phyloP scores from a whole-genome alignment of 2,329 filamentous ascomycete species.

The Fusarium virguliforme region DNA sequence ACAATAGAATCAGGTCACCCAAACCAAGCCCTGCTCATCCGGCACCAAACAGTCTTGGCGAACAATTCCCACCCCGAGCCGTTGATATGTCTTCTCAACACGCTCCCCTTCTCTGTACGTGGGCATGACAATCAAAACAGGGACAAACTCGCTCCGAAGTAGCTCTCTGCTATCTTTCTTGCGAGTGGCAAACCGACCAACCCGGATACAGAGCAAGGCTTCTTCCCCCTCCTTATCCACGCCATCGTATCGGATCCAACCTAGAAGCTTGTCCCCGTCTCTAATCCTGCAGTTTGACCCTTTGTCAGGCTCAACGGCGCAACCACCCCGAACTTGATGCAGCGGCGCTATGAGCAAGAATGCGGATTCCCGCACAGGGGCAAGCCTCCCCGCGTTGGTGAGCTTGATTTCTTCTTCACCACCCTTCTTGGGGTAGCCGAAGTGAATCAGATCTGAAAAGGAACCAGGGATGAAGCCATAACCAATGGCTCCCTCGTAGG shows the following conservation, averaged over 20 bases:
- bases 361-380: background rate
- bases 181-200: background rate
- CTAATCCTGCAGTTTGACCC: background rate
- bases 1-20: background rate
- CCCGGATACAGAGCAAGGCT: background rate
- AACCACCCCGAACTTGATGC: background rate
- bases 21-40: background rate
- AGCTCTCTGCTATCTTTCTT: background rate
- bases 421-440: background rate
- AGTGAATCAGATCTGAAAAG: background rate
- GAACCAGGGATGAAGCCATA: background rate
- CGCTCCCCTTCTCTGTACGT: background rate
- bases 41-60: background rate
- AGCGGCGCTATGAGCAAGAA: background rate
- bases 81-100: slow-evolving; percentile 1
- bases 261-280: background rate
- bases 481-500: background rate
- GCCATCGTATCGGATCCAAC: background rate
- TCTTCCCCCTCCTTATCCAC: background rate
- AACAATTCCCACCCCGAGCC: background rate
- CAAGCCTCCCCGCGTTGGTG: background rate
- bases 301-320: background rate
- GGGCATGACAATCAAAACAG: background rate
- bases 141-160: background rate
- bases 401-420: background rate